phyloP scores from a whole-genome alignment of 805 yeast genomes.

The Pichia sporocuriosa region DNA sequence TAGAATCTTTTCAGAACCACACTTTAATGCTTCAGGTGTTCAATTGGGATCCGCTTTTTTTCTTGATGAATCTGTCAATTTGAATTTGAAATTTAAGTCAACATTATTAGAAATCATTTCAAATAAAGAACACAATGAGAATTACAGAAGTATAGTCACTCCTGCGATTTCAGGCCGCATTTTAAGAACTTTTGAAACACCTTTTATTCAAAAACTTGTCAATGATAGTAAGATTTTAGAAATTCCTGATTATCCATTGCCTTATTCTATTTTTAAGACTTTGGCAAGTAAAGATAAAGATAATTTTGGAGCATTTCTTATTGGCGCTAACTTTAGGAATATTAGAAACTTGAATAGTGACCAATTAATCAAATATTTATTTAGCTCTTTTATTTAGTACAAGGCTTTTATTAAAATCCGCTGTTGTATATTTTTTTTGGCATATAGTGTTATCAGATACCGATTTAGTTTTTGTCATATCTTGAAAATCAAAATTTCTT shows the following conservation, averaged over 20 bases:
- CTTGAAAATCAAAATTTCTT: too few relatives aligned
- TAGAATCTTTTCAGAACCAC: neutral
- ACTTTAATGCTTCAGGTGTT: neutral
- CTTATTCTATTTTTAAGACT: neutral
- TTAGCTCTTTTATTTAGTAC: too few relatives aligned
- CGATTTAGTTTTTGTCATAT: too few relatives aligned
- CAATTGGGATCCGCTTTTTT: neutral
- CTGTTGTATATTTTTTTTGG: too few relatives aligned
- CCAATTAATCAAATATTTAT: too few relatives aligned
- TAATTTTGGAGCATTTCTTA: neutral
- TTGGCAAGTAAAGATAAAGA: neutral
- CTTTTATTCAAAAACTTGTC: neutral
- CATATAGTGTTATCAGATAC: too few relatives aligned
- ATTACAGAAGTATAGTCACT: neutral
- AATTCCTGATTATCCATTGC: slow-evolving; percentile 1
- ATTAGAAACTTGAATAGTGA: neutral
- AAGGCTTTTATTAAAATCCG: too few relatives aligned
- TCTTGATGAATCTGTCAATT: neutral
- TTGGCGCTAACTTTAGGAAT: neutral
- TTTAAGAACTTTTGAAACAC: neutral
- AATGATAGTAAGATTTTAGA: neutral
- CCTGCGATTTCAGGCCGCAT: slow-evolving; percentile 2
- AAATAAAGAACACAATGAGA: neutral
- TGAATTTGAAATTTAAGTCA: neutral
- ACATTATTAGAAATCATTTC: neutral